Evolutionary conservation across 768 basidiomycete genomes (phyloP).

Genomic region (Agaricus bisporus): DNA sequence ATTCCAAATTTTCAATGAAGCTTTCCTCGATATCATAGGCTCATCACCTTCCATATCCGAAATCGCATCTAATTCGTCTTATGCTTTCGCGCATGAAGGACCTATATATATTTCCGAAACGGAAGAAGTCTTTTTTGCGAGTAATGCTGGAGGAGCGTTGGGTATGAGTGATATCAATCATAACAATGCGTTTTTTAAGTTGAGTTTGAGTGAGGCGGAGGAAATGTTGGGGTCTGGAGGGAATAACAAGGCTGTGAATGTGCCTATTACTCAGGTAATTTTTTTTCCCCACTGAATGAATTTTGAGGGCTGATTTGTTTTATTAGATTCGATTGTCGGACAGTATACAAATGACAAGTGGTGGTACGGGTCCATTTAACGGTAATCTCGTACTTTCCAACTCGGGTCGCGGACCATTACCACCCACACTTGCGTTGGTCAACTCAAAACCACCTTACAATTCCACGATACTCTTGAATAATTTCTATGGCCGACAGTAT

Average conservation of each 20-base stretch:
- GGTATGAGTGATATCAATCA: slow-evolving; percentile 59
- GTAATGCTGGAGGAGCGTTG: slow-evolving; percentile 59
- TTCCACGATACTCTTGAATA: slow-evolving; percentile 65
- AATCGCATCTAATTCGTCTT: slow-evolving; percentile 54
- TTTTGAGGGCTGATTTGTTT: not conserved
- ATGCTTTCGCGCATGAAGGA: slow-evolving; percentile 77
- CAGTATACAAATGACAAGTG: slow-evolving; percentile 64
- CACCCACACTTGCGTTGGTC: slow-evolving; percentile 61
- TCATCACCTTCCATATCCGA: slow-evolving; percentile 46
- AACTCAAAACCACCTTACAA: slow-evolving; percentile 62
- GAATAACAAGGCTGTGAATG: slow-evolving; percentile 30
- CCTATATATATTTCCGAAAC: slow-evolving; percentile 61
- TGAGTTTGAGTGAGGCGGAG: slow-evolving; percentile 53
- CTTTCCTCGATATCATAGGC: slow-evolving; percentile 58
- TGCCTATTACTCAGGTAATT: slow-evolving; percentile 40
- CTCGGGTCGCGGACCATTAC: slow-evolving; percentile 57
- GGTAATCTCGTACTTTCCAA: slow-evolving; percentile 55
- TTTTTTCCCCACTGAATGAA: not conserved
- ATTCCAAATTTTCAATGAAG: slow-evolving; percentile 43
- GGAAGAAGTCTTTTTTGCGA: slow-evolving; percentile 70
- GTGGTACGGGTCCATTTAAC: slow-evolving; percentile 58
- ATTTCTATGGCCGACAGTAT: slow-evolving; percentile 76
- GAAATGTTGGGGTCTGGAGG: slow-evolving; percentile 30
- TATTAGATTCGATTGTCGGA: slow-evolving; percentile 51
- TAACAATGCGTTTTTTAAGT: slow-evolving; percentile 58